Evolutionary conservation across 768 basidiomycete genomes (phyloP), one percentile per base, ranked within the genome.

Genomic region (Cubamyces sp.): DNA sequence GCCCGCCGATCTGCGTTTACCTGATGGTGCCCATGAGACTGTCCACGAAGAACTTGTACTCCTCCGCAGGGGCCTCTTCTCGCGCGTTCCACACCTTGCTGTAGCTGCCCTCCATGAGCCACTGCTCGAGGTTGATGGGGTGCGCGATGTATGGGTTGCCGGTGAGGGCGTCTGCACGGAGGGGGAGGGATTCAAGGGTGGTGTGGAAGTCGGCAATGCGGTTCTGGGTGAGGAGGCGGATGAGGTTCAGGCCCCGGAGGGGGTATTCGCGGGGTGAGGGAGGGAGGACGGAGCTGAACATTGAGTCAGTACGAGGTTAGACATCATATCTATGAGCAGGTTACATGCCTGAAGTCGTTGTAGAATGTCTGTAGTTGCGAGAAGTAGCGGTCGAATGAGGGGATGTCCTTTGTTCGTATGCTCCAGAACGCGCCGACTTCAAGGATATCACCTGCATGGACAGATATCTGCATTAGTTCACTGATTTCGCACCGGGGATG

Each of bases 51-150:
- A 92, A 92, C 67, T 90, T 92, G 80, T 97, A 97, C 73, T 98
- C 96, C 65, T 94, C 92, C 40, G 91, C 86, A 1, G 96, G 94
- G 1, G 95, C 92, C 69, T 94, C 88, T 66, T 92, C 92, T 66
- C 95, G 85, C 40, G 96, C 96, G 70, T 91, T 87, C 92, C 96
- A 99, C 12, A 98, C 96, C 74, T 96, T 96, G 76, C 92, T 94
- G 74, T 98, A 99, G 69, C 91, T 91, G 41, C 96, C 96, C 74
- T 98, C 96, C 96, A 99, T 99, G 47, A 98, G 83, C 92, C 96
- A 98, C 52, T 91, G 83, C 74, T 99, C 96, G 63, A 96, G 85
- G 73, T 95, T 92, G 60, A 95, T 89, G 14, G 93, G 92, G 73
- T 94, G 94, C 55, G 84, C 82, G 70, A 95, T 86, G 72, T 81